These are phyloP conservation scores for Starmera dryadoides DNA, from an alignment of 805 yeast species.

Conservation along the genomic window DNA sequence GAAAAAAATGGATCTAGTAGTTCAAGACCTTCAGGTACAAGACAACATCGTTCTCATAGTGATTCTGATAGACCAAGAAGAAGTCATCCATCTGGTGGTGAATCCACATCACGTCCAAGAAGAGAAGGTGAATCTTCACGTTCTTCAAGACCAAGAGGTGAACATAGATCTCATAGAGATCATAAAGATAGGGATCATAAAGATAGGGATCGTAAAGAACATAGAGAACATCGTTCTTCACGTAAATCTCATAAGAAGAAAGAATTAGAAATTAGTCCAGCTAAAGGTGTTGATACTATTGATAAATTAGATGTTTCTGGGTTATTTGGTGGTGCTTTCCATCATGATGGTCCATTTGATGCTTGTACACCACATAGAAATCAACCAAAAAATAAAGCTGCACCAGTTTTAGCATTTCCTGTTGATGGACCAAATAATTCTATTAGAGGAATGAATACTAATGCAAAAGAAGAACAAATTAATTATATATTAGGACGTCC, in stretches of 20 bases:
- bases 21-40: slow-evolving; percentile 20
- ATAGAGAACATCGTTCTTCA: slow-evolving; percentile 11
- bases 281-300: slow-evolving; percentile 83
- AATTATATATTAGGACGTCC: slow-evolving; percentile 72
- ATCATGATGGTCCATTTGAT: slow-evolving; percentile 98
- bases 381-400: slow-evolving; percentile 62
- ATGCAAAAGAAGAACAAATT: slow-evolving; percentile 53
- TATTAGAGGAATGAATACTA: slow-evolving; percentile 56
- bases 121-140: slow-evolving; percentile 1
- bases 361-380: slow-evolving; percentile 97
- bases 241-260: slow-evolving; percentile 24
- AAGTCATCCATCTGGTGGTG: background rate
- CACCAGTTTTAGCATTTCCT: slow-evolving; percentile 95
- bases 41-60: slow-evolving; percentile 18
- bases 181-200: slow-evolving; percentile 7
- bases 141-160: slow-evolving; percentile 9
- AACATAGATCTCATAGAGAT: slow-evolving; percentile 8
- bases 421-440: slow-evolving; percentile 91
- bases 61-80: slow-evolving; percentile 6
- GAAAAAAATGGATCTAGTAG: slow-evolving; percentile 35
- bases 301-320: slow-evolving; percentile 96
- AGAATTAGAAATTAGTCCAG: slow-evolving; percentile 34
- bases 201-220: slow-evolving; percentile 13
- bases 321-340: slow-evolving; percentile 89
- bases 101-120: slow-evolving; percentile 4